Evolutionary conservation across 2,329 filamentous ascomycete species (phyloP), one percentile per base, ranked within the genome.

Genomic region (Aureobasidium sp.): DNA sequence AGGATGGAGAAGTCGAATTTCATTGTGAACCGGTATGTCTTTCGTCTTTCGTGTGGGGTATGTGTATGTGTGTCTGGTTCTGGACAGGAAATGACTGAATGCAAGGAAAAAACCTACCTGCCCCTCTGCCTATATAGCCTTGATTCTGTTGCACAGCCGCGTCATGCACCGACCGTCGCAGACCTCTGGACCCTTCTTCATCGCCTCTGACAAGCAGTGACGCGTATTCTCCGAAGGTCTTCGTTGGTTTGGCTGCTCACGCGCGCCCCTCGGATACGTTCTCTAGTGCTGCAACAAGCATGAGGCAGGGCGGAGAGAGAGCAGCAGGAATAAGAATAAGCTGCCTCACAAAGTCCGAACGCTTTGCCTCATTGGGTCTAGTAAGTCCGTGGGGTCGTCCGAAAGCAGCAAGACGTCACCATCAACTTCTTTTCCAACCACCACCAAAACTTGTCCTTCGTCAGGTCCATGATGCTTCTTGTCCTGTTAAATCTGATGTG

Each of bases 261-360:
- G 47, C 57, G 46, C 36, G 46, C 46, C 29, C 27, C 41, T 47
- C 55, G 55, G 55, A 46, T n/a, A 44, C 53, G 27, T 44, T 24
- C 46, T 15, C 15, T 44, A 2, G 10, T 10, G 53, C 29, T 59
- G 41, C 55, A 36, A 51, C 34, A 60, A 43, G n/a, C 24, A 12
- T 32, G 34, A 53, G 27, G 37, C 46, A 61, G 48, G 37, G 59
- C 34, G 41, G 29, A 47, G 24, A 55, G 27, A 43, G 27, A 32
- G 57, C 48, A 61, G 13, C 47, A 46, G 52, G 44, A 37, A 53
- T 43, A 44, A 55, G 50, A 27, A 55, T 53, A 55, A 62, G 59
- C 48, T 52, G 48, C 59, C 47, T 53, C 50, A 47, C 20, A 37
- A 62, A 55, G 59, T 62, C 59, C 59, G 59, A 61, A 55, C 50